Conservation (phyloP, 345 rosid species). For the Populus pruinosa region DNA sequence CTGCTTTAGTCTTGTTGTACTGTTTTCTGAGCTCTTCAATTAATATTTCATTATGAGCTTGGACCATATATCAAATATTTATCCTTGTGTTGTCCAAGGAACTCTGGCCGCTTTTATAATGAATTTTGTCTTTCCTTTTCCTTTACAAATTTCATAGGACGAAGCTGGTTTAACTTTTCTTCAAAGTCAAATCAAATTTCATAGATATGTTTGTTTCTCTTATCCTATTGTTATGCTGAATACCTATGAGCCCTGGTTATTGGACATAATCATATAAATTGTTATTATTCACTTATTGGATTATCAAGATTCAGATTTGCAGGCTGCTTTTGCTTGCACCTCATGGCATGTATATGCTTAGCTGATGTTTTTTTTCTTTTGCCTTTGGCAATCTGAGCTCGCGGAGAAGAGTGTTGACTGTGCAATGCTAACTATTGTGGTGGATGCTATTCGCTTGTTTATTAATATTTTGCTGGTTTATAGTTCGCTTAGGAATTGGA, state of each 20-base stretch:
- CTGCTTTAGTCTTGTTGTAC: background rate
- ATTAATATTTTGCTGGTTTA: slow-evolving; percentile 15
- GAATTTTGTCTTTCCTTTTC: background rate
- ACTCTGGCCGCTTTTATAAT: background rate
- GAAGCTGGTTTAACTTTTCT: background rate
- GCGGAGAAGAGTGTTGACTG: slow-evolving; percentile 21
- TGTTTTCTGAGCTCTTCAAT: background rate
- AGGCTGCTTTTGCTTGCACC: slow-evolving; percentile 23
- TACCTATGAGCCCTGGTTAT: slow-evolving; percentile 6
- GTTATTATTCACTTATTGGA: slow-evolving; percentile 11
- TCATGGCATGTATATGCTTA: slow-evolving; percentile 13
- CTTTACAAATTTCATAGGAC: background rate
- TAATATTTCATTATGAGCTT: background rate
- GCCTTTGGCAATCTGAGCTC: slow-evolving; percentile 5
- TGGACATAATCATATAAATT: background rate
- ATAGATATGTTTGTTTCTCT: background rate
- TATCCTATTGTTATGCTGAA: background rate
- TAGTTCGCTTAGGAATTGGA: slow-evolving; percentile 19
- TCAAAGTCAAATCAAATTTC: background rate
- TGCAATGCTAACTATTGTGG: slow-evolving; percentile 5
- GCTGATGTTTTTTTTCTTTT: slow-evolving; percentile 11
- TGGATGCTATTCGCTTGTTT: slow-evolving; percentile 8
- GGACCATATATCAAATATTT: background rate
- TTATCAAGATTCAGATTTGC: slow-evolving; percentile 29
- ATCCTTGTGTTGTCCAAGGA: background rate